phyloP scores from a whole-genome alignment of 768 basidiomycete genomes.

The Lyophyllum semitale region DNA sequence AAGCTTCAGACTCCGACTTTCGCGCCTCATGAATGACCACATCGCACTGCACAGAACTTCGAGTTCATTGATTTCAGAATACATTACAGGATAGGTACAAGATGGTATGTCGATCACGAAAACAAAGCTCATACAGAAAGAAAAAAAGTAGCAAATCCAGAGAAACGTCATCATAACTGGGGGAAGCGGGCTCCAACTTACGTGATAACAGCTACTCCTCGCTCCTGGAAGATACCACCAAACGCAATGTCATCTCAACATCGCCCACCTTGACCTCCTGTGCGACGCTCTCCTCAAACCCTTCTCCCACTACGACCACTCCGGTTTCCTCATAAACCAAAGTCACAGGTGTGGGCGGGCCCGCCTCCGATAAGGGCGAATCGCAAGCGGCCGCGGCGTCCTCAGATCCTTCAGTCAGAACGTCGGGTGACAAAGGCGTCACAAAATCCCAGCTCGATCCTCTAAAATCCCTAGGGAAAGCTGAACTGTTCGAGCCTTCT shows the following conservation, averaged over 20 bases:
- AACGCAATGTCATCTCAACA: slow-evolving; percentile 15
- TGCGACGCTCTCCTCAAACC: slow-evolving; percentile 5
- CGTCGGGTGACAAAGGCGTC: slow-evolving; percentile 3
- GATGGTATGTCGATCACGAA: background rate
- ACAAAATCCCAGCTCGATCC: slow-evolving; percentile 19
- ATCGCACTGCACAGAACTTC: too few relatives aligned
- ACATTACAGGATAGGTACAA: too few relatives aligned
- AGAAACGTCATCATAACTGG: background rate
- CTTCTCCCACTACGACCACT: background rate
- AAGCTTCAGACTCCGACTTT: too few relatives aligned
- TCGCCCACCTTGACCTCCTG: slow-evolving; percentile 6
- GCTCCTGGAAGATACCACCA: slow-evolving; percentile 11
- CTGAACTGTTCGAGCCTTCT: background rate
- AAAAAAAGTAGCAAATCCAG: background rate
- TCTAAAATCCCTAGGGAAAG: slow-evolving; percentile 8
- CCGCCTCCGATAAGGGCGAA: slow-evolving; percentile 10
- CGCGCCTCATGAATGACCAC: too few relatives aligned
- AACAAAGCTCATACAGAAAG: too few relatives aligned
- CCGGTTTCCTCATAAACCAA: background rate
- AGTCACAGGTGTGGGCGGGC: slow-evolving; percentile 4
- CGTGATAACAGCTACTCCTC: background rate
- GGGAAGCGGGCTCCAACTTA: too few relatives aligned
- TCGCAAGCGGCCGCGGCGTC: background rate
- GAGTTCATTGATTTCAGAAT: too few relatives aligned
- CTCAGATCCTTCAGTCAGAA: background rate